Evolutionary conservation across 2,329 filamentous ascomycete genomes (phyloP).

Genomic region (Didymellaceae sp.): DNA sequence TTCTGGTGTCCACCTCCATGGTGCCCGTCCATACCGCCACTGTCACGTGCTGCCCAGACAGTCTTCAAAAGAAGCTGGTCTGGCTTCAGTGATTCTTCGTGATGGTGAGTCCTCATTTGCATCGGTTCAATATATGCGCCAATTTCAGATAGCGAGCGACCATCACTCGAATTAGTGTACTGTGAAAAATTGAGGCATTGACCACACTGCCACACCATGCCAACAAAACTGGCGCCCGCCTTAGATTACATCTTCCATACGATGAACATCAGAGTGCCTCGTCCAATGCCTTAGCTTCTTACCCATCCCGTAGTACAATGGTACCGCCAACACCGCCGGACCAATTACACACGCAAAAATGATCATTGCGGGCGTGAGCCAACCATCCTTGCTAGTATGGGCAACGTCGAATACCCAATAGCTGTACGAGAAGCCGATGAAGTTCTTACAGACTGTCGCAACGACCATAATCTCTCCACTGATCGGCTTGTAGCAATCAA

Average conservation of each 20-base stretch:
- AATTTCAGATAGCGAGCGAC: too few species aligned
- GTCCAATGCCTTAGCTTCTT: constrained; percentile 52
- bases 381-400: constrained; percentile 45
- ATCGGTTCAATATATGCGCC: too few species aligned
- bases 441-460: constrained; percentile 54
- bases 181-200: too few species aligned
- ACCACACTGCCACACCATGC: too few species aligned
- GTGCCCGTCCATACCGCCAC: too few species aligned
- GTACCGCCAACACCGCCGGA: constrained; percentile 49
- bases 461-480: constrained; percentile 56
- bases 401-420: constrained; percentile 53
- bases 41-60: too few species aligned
- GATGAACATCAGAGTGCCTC: constrained; percentile 38
- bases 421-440: constrained; percentile 52
- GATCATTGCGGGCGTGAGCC: constrained; percentile 53
- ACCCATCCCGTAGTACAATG: constrained; percentile 51
- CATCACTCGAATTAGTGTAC: too few species aligned
- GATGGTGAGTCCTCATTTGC: too few species aligned
- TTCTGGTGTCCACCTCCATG: too few species aligned
- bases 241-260: constrained; percentile 41
- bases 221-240: too few species aligned
- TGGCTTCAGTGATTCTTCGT: too few species aligned
- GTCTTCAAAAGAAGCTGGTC: too few species aligned
- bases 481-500: constrained; percentile 57
- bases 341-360: constrained; percentile 51